These are phyloP conservation scores for Pistacia integerrima DNA, from an alignment of 345 rosid genomes.

Conservation along the genomic window DNA sequence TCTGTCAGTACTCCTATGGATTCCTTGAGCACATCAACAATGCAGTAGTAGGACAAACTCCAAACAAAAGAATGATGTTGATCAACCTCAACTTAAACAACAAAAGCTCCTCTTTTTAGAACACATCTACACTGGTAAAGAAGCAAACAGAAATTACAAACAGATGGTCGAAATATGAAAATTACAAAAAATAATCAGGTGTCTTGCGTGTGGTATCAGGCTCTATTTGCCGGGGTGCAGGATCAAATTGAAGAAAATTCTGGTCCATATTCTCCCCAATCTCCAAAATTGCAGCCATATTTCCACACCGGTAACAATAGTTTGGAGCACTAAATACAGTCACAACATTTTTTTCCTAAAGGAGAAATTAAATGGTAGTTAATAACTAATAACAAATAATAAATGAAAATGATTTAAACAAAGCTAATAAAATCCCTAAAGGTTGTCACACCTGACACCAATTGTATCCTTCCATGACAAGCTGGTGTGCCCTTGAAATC, in stretches of 20 bases:
- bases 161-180: conserved; percentile 30
- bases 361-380: not conserved
- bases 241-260: conserved; percentile 92
- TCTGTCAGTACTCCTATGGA: conserved; percentile 24
- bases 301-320: conserved; percentile 93
- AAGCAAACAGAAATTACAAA: conserved; percentile 39
- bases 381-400: not conserved
- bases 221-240: conserved; percentile 90
- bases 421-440: not conserved
- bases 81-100: conserved; percentile 50
- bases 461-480: conserved; percentile 94
- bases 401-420: not conserved
- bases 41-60: conserved; percentile 39
- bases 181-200: conserved; percentile 96
- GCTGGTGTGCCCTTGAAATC: conserved; percentile 96
- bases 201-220: conserved; percentile 96
- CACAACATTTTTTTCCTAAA: conserved; percentile 85
- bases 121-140: conserved; percentile 53
- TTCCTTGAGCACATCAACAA: conserved; percentile 33
- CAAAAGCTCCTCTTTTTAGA: conserved; percentile 37
- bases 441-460: conserved; percentile 80
- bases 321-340: conserved; percentile 97
- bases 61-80: conserved; percentile 48
- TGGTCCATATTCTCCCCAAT: conserved; percentile 95
- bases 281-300: conserved; percentile 97